These are phyloP conservation scores for Trypanosoma grayi DNA, from an alignment of 208 protist species.

Conservation along the genomic window DNA sequence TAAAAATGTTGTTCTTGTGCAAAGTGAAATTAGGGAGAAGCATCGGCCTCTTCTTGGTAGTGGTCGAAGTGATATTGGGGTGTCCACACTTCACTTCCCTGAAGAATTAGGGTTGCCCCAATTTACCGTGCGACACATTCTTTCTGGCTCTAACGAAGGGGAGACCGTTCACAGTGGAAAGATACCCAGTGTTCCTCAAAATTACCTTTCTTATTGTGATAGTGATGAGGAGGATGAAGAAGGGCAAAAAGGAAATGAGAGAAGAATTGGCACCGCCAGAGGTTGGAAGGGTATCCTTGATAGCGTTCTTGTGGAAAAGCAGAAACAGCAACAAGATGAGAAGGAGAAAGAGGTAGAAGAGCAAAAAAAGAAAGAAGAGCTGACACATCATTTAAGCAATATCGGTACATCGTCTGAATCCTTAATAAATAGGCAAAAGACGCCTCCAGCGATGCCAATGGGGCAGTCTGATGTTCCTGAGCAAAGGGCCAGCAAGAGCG, in stretches of 20 bases:
- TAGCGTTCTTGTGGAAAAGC: slow-evolving; percentile 1
- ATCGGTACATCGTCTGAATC: too few species aligned
- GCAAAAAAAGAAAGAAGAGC: slow-evolving; percentile 12
- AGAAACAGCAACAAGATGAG: not conserved
- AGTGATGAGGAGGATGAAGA: slow-evolving; percentile 45
- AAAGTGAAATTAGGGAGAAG: not conserved
- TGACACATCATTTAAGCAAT: too few species aligned
- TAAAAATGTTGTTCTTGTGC: slow-evolving; percentile 2
- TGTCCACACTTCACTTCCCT: slow-evolving; percentile 59
- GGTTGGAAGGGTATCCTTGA: slow-evolving; percentile 15
- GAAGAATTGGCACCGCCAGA: slow-evolving; percentile 2
- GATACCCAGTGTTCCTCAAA: slow-evolving; percentile 8
- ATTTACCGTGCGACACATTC: slow-evolving; percentile 48
- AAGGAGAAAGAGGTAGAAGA: not conserved
- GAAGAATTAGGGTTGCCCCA: slow-evolving; percentile 49
- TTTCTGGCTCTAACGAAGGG: slow-evolving; percentile 1
- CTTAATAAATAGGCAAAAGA: too few species aligned
- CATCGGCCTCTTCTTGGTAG: not conserved
- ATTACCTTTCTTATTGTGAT: slow-evolving; percentile 24
- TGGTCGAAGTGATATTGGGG: slow-evolving; percentile 19
- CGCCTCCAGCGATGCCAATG: too few species aligned
- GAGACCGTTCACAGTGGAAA: not conserved
- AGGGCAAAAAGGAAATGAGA: slow-evolving; percentile 19
- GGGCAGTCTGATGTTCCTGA: too few species aligned
- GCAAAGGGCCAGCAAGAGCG: too few species aligned